Conservation (phyloP, 441 rosid species). For the Euphorbia celastroides region DNA sequence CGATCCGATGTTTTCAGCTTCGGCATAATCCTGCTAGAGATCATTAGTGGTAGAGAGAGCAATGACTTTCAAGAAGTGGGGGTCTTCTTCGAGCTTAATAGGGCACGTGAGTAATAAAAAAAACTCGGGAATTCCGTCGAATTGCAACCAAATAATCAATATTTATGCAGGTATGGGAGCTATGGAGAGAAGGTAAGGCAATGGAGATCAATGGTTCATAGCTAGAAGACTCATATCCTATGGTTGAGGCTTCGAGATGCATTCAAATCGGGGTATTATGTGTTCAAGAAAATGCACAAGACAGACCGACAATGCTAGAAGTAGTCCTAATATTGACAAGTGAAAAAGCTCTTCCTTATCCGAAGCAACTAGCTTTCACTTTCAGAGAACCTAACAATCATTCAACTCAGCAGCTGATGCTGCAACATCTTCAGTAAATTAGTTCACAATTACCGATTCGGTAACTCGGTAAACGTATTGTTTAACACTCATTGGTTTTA, state of each 20-base stretch:
- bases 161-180: slow-evolving; percentile 33
- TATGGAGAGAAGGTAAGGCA: slow-evolving; percentile 29
- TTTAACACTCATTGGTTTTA: background rate
- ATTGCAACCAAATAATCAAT: background rate
- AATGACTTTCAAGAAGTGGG: slow-evolving; percentile 9
- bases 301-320: slow-evolving; percentile 35
- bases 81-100: slow-evolving; percentile 21
- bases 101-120: slow-evolving; percentile 23
- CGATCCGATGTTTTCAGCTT: too few relatives aligned
- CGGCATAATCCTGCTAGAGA: slow-evolving; percentile 29
- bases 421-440: background rate
- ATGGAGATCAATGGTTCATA: slow-evolving; percentile 25
- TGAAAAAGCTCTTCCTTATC: background rate
- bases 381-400: background rate
- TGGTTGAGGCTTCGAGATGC: slow-evolving; percentile 26
- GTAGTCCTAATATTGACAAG: slow-evolving; percentile 36
- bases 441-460: background rate
- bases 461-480: background rate
- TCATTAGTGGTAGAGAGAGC: slow-evolving; percentile 26
- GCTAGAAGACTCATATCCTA: slow-evolving; percentile 10
- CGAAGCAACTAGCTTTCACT: slow-evolving; percentile 20
- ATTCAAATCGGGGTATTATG: slow-evolving; percentile 39
- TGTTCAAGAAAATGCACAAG: slow-evolving; percentile 31
- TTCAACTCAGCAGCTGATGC: background rate
- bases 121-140: background rate